phyloP scores from a whole-genome alignment of 2,329 filamentous ascomycete genomes.

The Penicillium fuscoglaucum region DNA sequence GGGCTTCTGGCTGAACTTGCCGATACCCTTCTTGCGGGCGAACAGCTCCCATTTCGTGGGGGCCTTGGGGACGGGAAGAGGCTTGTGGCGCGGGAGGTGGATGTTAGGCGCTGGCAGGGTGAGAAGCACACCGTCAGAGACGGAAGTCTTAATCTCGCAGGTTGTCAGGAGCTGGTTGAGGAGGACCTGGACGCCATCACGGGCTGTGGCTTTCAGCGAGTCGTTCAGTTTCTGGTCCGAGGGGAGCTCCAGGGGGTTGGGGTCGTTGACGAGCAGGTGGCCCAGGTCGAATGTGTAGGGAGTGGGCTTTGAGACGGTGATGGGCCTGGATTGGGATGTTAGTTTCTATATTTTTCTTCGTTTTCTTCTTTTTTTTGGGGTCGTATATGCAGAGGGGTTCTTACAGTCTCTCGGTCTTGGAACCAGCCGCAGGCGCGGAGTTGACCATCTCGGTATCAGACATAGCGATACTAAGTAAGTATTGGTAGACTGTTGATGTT shows the following conservation, averaged over 20 bases:
- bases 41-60: conserved; percentile 96
- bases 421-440: conserved; percentile 15
- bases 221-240: conserved; percentile 57
- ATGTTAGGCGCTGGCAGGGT: conserved; percentile 71
- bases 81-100: conserved; percentile 84
- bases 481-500: conserved; percentile 6
- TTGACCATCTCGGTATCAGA: conserved; percentile 31
- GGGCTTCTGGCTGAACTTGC: conserved; percentile 70
- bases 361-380: not conserved
- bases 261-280: conserved; percentile 80
- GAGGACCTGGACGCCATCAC: conserved; percentile 86
- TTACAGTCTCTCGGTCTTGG: conserved; percentile 46
- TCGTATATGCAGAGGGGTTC: conserved; percentile 14
- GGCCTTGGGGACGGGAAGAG: conserved; percentile 75
- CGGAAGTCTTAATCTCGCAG: conserved; percentile 71
- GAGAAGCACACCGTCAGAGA: conserved; percentile 69
- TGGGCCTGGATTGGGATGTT: conserved; percentile 43
- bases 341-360: conserved; percentile 16
- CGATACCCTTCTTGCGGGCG: conserved; percentile 92
- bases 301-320: conserved; percentile 75
- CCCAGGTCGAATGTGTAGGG: conserved; percentile 92
- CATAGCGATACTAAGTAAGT: conserved; percentile 25
- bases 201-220: conserved; percentile 70
- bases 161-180: conserved; percentile 93
- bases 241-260: conserved; percentile 72